A percentile compares a stretch with the other conserved stretches of the same genome.
phyloP scores from a whole-genome alignment of 2,329 filamentous ascomycete genomes.

The Xylaria sp. region DNA sequence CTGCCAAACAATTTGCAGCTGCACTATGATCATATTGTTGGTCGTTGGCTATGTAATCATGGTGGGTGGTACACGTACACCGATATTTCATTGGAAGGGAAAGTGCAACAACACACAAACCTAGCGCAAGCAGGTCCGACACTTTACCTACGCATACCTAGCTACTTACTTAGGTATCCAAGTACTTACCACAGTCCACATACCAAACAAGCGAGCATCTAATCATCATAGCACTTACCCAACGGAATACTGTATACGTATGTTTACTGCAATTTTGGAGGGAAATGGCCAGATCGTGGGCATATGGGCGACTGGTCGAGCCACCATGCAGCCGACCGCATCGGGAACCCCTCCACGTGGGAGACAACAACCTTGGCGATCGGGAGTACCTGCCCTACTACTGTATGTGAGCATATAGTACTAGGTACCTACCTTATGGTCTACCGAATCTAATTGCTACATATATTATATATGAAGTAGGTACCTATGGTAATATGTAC shows the following conservation, averaged over 20 bases:
- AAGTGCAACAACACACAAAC: not conserved
- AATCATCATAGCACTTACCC: no score
- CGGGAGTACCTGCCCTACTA: no score
- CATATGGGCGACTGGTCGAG: not conserved
- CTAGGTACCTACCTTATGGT: no score
- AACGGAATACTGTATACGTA: no score
- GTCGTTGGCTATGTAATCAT: not conserved
- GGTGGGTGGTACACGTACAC: conserved; percentile 2
- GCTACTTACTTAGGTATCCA: no score
- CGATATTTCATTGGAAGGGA: not conserved
- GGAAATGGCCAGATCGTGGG: not conserved
- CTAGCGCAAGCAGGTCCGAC: not conserved
- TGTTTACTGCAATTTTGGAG: not conserved
- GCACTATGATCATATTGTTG: not conserved
- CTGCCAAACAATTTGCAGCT: not conserved
- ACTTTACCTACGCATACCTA: no score
- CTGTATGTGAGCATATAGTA: no score
- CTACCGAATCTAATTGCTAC: no score
- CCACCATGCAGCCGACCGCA: conserved; percentile 23
- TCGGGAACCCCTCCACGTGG: conserved; percentile 26
- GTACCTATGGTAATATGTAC: no score
- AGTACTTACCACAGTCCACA: no score
- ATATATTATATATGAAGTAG: no score
- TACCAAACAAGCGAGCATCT: no score
- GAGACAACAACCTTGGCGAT: not conserved